Evolutionary conservation across 805 yeast species (phyloP).

Genomic region (Scheffersomyces coipomensis): DNA sequence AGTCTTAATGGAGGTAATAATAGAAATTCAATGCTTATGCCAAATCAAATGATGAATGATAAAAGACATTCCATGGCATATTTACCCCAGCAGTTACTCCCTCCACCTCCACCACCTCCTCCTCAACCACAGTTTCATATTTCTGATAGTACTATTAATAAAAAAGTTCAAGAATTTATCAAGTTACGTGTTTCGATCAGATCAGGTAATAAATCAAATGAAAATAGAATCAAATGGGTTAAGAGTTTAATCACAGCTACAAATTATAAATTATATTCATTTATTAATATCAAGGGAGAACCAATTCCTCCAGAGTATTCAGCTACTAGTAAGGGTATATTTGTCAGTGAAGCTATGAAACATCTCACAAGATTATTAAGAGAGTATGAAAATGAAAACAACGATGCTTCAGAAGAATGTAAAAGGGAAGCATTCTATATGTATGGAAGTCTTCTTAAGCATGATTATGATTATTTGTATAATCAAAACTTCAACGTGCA

Average conservation of each 20-base stretch:
- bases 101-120: conserved; percentile 1
- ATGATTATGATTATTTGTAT: conserved; percentile 27
- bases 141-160: conserved; percentile 23
- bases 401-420: conserved; percentile 10
- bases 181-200: conserved; percentile 35
- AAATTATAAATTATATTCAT: conserved; percentile 37
- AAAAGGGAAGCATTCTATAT: conserved; percentile 31
- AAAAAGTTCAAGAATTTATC: conserved; percentile 33
- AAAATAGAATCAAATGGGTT: conserved; percentile 41
- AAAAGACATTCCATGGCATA: neutral
- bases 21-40: neutral
- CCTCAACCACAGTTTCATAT: conserved; percentile 4
- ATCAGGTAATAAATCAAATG: conserved; percentile 40
- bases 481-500: conserved; percentile 36
- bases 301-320: conserved; percentile 27
- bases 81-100: neutral
- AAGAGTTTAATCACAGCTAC: conserved; percentile 40
- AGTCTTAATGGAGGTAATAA: neutral
- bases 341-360: conserved; percentile 36
- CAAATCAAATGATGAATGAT: conserved; percentile 1
- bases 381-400: conserved; percentile 26
- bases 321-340: conserved; percentile 29
- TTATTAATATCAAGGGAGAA: conserved; percentile 43
- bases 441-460: conserved; percentile 37
- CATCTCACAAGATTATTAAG: conserved; percentile 35